Evolutionary conservation across 129 eudicot genomes (phyloP), one percentile per base, ranked within the genome.

Genomic region (Chrysanthemum lavandulifolium): DNA sequence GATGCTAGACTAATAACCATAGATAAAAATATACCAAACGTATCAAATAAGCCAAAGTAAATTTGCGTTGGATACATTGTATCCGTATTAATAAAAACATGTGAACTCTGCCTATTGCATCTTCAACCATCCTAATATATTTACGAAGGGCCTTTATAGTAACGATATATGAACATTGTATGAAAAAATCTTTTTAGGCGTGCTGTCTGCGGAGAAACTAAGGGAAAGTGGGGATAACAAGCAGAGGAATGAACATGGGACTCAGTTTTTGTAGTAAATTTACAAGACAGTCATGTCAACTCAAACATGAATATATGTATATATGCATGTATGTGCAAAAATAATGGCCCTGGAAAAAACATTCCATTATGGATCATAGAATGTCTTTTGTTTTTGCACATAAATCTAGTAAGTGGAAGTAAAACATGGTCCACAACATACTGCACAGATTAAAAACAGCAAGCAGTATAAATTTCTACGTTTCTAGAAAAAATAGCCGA

Each of bases 321-420:
- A 19, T 66, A 54, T 53, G 23, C 51, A 67, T 68, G 56, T 49
- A 76, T 59, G 49, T 69, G 56, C 45, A 68, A 31, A 65, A 61
- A 43, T 23, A 74, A 27, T 33, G 31, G 40, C 54, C 36, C 1
- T 8, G 58, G 50, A 60, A 59, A 33, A 61, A 77, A 77, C 69
- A 68, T 60, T 77, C 69, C 75, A 77, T 69, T 25, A 77, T 77
- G 75, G 70, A 70, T 23, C 25, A 68, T 13, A 68, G 64, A 68
- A 76, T 76, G 70, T 76, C 29, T 43, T n/a, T n/a, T 76, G 80
- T 43, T 61, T 68, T 76, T 33, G 52, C 14, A 68, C 63, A 76
- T 76, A 68, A 68, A 53, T 61, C 45, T 49, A 69, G n/a, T 36
- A 67, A 67, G 72, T 76, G 66, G 49, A 73, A 59, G 13, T 53